Evolutionary conservation across 192 early-diverging fungal genomes (phyloP).

Genomic region (Entomortierella lignicola): DNA sequence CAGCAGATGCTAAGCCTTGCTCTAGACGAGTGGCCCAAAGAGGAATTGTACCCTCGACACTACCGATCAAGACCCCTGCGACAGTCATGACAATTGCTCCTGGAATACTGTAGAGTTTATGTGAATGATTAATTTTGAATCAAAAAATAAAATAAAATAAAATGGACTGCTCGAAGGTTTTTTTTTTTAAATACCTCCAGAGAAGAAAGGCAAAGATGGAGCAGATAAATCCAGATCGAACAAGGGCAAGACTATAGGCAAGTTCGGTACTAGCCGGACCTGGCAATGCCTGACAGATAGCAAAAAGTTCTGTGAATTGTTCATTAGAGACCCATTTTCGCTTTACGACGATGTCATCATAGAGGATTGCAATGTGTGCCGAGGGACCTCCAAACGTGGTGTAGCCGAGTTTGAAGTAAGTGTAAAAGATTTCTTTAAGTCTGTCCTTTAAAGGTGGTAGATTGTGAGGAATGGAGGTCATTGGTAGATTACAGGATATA

Average conservation of each 20-base stretch:
- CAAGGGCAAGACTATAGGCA: constrained; percentile 62
- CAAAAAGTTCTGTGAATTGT: constrained; percentile 74
- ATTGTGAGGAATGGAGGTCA: constrained; percentile 4
- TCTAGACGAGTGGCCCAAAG: constrained; percentile 60
- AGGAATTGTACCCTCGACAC: constrained; percentile 56
- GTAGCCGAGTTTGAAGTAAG: constrained; percentile 63
- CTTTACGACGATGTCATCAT: constrained; percentile 65
- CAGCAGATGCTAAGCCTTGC: constrained; percentile 64
- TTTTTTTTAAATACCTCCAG: constrained; percentile 58
- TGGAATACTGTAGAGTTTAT: constrained; percentile 59
- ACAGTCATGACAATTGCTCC: constrained; percentile 67
- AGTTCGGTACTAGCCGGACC: constrained; percentile 69
- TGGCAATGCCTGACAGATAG: constrained; percentile 71
- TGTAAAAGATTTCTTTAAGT: constrained; percentile 21
- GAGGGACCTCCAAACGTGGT: constrained; percentile 73
- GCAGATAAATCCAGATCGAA: constrained; percentile 60
- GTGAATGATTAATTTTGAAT: neutral
- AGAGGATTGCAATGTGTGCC: constrained; percentile 69
- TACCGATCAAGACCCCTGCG: constrained; percentile 58
- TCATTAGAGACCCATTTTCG: constrained; percentile 64
- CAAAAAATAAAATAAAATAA: constrained; percentile 41
- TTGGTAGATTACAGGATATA: neutral
- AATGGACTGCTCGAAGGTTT: constrained; percentile 7
- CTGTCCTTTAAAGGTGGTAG: constrained; percentile 30
- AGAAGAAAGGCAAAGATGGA: constrained; percentile 63